Conservation (phyloP, 805 yeast species). For the Candida wancherniae region DNA sequence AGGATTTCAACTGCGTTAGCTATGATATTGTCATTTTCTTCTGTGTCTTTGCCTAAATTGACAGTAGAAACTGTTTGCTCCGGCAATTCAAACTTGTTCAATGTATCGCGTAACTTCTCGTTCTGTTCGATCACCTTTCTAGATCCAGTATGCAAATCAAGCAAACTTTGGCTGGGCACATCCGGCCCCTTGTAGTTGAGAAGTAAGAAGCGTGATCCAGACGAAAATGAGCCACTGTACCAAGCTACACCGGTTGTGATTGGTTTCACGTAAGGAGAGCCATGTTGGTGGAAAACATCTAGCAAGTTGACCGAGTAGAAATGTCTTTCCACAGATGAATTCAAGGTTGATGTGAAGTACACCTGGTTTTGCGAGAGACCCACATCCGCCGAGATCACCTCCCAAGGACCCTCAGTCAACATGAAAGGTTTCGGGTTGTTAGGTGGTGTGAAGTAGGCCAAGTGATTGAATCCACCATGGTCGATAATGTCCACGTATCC, state of each 20-base stretch:
- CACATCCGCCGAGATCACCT: conserved; percentile 49
- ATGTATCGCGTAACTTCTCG: conserved; percentile 31
- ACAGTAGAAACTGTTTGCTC: conserved; percentile 47
- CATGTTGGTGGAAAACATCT: conserved; percentile 37
- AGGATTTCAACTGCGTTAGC: conserved; percentile 72
- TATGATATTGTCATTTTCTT: conserved; percentile 38
- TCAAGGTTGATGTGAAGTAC: conserved; percentile 68
- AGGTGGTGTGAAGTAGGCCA: conserved; percentile 81
- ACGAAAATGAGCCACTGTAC: conserved; percentile 68
- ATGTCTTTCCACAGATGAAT: conserved; percentile 80
- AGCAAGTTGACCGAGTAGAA: conserved; percentile 61
- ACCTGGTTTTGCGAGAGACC: conserved; percentile 40
- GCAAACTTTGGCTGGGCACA: conserved; percentile 71
- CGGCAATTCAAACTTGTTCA: conserved; percentile 55
- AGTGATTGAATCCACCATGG: conserved; percentile 60
- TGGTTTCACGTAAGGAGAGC: conserved; percentile 20
- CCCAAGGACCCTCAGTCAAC: conserved; percentile 77
- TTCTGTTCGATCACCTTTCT: conserved; percentile 47
- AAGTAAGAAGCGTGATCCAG: conserved; percentile 69
- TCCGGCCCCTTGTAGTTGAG: conserved; percentile 74
- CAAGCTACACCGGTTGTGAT: conserved; percentile 47
- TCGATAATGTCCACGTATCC: conserved; percentile 80
- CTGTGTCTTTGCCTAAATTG: conserved; percentile 47
- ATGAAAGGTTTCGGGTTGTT: conserved; percentile 41
- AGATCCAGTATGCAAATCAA: conserved; percentile 34